Percentiles rank a stretch among this genome's conserved stretches.
phyloP scores from a whole-genome alignment of 768 basidiomycete species.

The Macrolepiota albuminosa region DNA sequence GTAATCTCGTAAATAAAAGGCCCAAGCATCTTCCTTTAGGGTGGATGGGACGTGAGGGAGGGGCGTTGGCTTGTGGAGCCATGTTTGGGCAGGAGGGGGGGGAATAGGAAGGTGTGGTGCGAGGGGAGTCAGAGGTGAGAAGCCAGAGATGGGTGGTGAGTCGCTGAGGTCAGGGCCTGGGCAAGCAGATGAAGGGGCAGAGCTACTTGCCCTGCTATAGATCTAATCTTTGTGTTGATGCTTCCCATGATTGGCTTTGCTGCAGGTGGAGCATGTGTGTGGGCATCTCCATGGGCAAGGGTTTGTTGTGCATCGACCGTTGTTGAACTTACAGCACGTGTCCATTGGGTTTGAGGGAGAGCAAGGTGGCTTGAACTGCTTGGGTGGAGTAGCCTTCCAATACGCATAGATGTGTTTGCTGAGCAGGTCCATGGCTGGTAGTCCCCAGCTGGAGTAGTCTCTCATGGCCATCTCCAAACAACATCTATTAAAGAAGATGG shows the following conservation, averaged over 20 bases:
- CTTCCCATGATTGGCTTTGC: not conserved
- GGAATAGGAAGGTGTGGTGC: not conserved
- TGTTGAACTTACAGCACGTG: no score
- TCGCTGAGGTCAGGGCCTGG: no score
- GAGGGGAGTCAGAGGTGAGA: not conserved
- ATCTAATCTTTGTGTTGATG: not conserved
- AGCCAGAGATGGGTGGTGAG: not conserved
- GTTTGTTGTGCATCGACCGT: not conserved
- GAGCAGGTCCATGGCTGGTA: not conserved
- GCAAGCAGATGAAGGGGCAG: not conserved
- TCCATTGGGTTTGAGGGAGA: not conserved
- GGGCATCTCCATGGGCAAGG: not conserved
- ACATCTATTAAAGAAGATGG: no score
- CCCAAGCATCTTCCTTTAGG: not conserved
- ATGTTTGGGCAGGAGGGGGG: not conserved
- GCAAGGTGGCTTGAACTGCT: not conserved
- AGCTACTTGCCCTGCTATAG: not conserved
- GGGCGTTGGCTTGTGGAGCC: not conserved
- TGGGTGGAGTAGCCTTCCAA: not conserved
- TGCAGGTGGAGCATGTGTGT: not conserved
- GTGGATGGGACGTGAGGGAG: not conserved
- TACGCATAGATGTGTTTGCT: not conserved
- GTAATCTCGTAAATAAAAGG: not conserved
- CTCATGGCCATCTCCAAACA: no score
- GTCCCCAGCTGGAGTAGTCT: not conserved